Base-by-base conservation (phyloP, 1,284 basidiomycete species). In the Schizophyllum commune region DNA sequence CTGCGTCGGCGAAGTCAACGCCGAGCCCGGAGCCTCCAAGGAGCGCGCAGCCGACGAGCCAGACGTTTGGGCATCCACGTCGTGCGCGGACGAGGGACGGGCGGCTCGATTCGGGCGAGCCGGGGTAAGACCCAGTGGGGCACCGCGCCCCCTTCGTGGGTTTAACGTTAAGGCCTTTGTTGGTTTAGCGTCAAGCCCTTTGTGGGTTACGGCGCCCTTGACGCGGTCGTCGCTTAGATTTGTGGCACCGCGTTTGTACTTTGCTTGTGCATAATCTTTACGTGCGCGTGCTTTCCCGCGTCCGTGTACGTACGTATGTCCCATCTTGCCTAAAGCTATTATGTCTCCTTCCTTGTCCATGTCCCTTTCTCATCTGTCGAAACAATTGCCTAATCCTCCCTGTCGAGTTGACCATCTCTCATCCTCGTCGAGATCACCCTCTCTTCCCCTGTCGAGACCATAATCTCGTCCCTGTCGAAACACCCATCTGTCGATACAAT, bases 1-100 rank as follows among this genome's bases (percentile, higher is more conserved):
- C 75, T 57, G 73, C 71, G 59, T 73, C 65, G 34, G 56, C 77
- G 60, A 82, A 80, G 66, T 67, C 79, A 52, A 70, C 76, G 52
- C 64, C 73, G 22, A 68, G 68, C 32, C 71, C 72, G 53, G 79
- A 82, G 55, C 70, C 74, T n/a, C 79, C 85, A 6, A 80, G 80
- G 56, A 85, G 81, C 66, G 83, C 86, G 27, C 72, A 81, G 60
- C 78, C 82, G n/a, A 75, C 77, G 32, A 55, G 11, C 20, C 82
- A 81, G 61, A 74, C 76, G 27, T 84, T 85, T 17, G 17, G 27
- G 27, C 27, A 47, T 17, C 13, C 17, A 11, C 39, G 39, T 17
- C 39, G 39, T 2, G 13, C 39, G 17, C 17, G 39, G 39, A 17
- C 39, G 39, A 47, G 17, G 39, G 39, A 47, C 13, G 39, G 39